Evolutionary conservation across 164 flowering plant genomes (phyloP), one percentile per base, ranked within the genome.

Genomic region (Stephania japonica): DNA sequence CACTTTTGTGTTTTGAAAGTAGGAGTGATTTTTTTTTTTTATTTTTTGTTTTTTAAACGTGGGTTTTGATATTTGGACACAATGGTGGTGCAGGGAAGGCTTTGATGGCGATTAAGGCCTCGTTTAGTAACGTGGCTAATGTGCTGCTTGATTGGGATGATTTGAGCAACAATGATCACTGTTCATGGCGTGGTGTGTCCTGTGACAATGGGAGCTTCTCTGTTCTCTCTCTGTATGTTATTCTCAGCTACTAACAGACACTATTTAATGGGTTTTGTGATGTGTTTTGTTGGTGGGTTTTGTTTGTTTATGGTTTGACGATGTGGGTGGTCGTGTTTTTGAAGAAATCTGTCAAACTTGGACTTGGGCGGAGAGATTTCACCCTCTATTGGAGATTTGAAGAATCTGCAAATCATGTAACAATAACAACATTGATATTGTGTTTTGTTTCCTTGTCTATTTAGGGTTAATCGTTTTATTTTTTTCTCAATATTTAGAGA

Each of bases 361-460:
- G 89, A 90, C 70, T 82, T 94, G 61, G 92, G 91, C 9, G 99
- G 99, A 27, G 97, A 92, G 79, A 89, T 94, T 79, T 89, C 99
- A 6, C 83, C 97, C 0, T 83, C 94, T 32, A 76, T 94, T 73
- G 98, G 98, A 25, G 95, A 89, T 73, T 79, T 94, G 83, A 83
- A 69, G 75, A 81, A 83, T 67, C 76, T 94, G 73, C 86, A 87
- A 62, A 83, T 85, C 19, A 69, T 92, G 99, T 94, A 82, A 13
- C 38, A 32, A 13, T 4, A 32, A 32, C 38, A 32, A 32, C 38
- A 32, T 32, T 32, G 87, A 47, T 3, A 21, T 16, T 24, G 11
- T 12, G 16, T 3, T 50, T 21, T 10, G 38, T 42, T 9, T 2
- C n/a, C 12, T 14, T 23, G 21, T 43, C 19, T 42, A 8, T 59